Evolutionary conservation across 2,329 filamentous ascomycete species (phyloP), one percentile per base, ranked within the genome.

Genomic region (Exophiala sp.): DNA sequence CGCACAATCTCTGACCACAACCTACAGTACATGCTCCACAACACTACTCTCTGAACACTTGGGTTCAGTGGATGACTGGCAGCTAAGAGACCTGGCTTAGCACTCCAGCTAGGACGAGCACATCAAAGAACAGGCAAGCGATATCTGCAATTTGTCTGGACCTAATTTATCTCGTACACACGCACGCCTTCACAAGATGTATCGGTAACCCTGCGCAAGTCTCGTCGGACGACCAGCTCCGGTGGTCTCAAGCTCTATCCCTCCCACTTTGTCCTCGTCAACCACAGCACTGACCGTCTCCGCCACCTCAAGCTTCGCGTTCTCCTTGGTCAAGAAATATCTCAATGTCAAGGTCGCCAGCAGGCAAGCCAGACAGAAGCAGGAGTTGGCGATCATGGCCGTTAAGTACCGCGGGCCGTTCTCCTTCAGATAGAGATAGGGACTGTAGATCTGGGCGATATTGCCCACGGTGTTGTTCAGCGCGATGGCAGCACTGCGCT

Each of bases 391-490:
- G 11, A 40, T 18, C 38, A 40, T 40, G 38, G 38, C 38, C 14
- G 38, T 18, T 12, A 40, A 18, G 11, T 40, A 40, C 12, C 38
- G 38, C 16, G 38, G 38, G 2, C 38, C 38, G 5, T 16, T 6
- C n/a, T 40, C n/a, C 11, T 14, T 5, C 38, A 40, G 65, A 58
- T 78, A 79, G 6, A 76, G 79, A 51, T 73, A 80, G 0, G 75
- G 72, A 0, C 75, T 77, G 72, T 76, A 81, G 61, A 82, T 80
- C 54, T 70, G 74, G 34, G 75, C 76, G 1, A 72, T 74, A 63
- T 81, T 82, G 32, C 76, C 78, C 20, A 82, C 65, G 1, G 75
- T 74, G 60, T 82, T 82, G 67, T 82, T 80, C 43, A 80, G 76
- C 1, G 79, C 79, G 44, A 78, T 74, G 0, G 79, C 77, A 1